These are phyloP conservation scores for Chalciporus chontae DNA, from an alignment of 768 basidiomycete species.

Conservation along the genomic window DNA sequence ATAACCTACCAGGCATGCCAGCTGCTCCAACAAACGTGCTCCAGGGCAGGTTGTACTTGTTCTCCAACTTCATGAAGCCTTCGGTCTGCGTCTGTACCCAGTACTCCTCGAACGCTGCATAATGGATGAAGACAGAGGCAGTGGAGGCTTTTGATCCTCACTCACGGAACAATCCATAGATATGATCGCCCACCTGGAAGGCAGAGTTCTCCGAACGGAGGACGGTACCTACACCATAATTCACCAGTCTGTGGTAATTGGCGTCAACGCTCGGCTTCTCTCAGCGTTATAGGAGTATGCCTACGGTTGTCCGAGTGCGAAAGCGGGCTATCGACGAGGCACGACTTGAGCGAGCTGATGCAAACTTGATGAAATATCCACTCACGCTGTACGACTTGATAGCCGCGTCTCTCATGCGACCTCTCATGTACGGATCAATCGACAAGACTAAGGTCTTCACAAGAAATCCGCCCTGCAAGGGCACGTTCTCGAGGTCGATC, in stretches of 20 bases:
- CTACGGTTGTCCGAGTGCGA: slow-evolving; percentile 16
- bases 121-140: slow-evolving; percentile 35
- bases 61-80: slow-evolving; percentile 16
- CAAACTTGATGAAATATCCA: background rate
- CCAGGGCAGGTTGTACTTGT: slow-evolving; percentile 30
- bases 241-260: slow-evolving; percentile 14
- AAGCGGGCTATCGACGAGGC: background rate
- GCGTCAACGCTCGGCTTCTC: background rate
- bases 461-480: slow-evolving; percentile 45
- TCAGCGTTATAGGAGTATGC: background rate
- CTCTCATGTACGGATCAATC: slow-evolving; percentile 46
- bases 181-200: slow-evolving; percentile 4
- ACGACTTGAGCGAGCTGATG: background rate
- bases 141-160: slow-evolving; percentile 33
- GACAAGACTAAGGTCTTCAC: slow-evolving; percentile 47
- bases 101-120: slow-evolving; percentile 27
- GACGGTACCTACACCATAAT: slow-evolving; percentile 38
- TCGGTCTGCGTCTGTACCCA: slow-evolving; percentile 1
- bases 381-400: slow-evolving; percentile 13
- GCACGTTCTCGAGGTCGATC: slow-evolving; percentile 47
- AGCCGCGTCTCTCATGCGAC: slow-evolving; percentile 34
- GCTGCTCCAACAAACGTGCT: slow-evolving; percentile 27
- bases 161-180: slow-evolving; percentile 26
- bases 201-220: slow-evolving; percentile 11
- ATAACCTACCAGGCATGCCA: slow-evolving; percentile 26